Conservation (phyloP, 78 protist species). For the Dictyostelium citrinum region DNA sequence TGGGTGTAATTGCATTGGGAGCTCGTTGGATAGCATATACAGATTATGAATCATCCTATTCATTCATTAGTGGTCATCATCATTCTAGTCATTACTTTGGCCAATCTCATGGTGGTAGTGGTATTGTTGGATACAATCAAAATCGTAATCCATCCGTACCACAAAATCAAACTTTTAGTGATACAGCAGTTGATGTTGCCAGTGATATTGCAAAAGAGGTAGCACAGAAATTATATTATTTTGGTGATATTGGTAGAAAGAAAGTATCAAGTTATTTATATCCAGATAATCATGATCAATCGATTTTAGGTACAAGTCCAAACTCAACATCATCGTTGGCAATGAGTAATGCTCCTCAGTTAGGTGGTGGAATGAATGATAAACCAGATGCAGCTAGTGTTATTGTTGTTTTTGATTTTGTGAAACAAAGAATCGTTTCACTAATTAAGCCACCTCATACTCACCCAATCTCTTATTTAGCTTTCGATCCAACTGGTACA, state of each 20-base stretch:
- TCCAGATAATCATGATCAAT: constrained; percentile 14
- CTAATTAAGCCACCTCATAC: constrained; percentile 54
- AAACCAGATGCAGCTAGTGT: constrained; percentile 17
- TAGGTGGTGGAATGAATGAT: neutral
- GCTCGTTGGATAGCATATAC: constrained; percentile 69
- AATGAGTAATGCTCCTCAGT: neutral
- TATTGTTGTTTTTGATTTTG: constrained; percentile 38
- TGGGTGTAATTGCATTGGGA: constrained; percentile 55
- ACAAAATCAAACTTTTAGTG: constrained; percentile 53
- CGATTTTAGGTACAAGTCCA: neutral
- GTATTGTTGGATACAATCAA: neutral
- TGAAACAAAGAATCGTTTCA: constrained; percentile 24
- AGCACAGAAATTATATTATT: constrained; percentile 49
- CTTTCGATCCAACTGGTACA: constrained; percentile 70
- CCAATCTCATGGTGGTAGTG: neutral
- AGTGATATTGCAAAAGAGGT: constrained; percentile 62
- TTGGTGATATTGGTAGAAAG: constrained; percentile 62
- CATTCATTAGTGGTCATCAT: neutral
- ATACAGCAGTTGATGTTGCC: constrained; percentile 72
- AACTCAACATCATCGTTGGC: neutral
- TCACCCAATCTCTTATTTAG: constrained; percentile 61
- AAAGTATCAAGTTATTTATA: constrained; percentile 59
- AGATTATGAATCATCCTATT: constrained; percentile 10
- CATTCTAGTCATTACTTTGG: neutral
- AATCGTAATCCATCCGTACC: neutral